Evolutionary conservation across 805 yeast genomes (phyloP).

Genomic region (Saccharomycopsis sp.): DNA sequence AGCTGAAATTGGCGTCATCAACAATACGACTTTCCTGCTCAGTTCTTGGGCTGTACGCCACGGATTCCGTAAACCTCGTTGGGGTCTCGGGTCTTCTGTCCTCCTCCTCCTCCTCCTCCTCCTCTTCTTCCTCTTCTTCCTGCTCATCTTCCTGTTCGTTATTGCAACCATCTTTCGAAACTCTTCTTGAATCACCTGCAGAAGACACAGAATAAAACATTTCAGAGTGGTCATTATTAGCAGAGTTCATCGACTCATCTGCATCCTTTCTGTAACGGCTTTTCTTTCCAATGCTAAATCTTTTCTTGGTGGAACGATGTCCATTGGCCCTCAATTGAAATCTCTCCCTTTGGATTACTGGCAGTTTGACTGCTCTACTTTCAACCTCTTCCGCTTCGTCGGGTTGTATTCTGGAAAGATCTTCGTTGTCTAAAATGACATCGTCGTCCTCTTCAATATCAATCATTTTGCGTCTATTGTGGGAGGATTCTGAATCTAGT

Average conservation of each 20-base stretch:
- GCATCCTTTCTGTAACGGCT: background rate
- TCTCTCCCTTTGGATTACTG: background rate
- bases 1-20: slow-evolving; percentile 21
- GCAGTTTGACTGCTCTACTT: too few species aligned
- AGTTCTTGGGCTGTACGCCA: slow-evolving; percentile 26
- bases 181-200: slow-evolving; percentile 1
- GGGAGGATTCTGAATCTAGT: background rate
- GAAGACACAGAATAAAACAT: slow-evolving; percentile 6
- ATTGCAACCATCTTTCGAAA: background rate
- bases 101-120: background rate
- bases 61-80: slow-evolving; percentile 27
- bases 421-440: slow-evolving; percentile 11
- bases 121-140: background rate
- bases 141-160: too few species aligned
- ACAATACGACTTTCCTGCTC: slow-evolving; percentile 24
- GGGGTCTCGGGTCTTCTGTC: slow-evolving; percentile 23
- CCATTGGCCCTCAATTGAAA: background rate
- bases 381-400: slow-evolving; percentile 1
- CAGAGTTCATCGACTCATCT: background rate
- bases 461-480: background rate
- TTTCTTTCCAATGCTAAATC: slow-evolving; percentile 1
- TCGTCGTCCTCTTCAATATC: slow-evolving; percentile 11
- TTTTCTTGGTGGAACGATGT: background rate
- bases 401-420: slow-evolving; percentile 10
- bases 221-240: slow-evolving; percentile 1